phyloP scores from a whole-genome alignment of 2,329 filamentous ascomycete genomes.

The Fusarium cyanostomum region DNA sequence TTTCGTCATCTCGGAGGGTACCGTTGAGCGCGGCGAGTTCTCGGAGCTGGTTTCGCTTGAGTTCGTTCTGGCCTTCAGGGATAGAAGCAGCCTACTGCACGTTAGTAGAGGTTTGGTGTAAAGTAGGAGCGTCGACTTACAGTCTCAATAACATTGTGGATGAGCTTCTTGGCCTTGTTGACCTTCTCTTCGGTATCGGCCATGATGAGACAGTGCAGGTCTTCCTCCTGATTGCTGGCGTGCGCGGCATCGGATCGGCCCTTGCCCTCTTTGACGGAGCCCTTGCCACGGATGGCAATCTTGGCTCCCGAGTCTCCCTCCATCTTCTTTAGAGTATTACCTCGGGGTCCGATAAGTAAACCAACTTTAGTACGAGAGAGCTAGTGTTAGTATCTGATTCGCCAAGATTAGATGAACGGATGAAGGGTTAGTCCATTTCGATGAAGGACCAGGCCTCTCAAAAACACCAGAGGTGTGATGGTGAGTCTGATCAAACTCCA shows the following conservation, averaged over 20 bases:
- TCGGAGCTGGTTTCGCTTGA: conserved; percentile 98
- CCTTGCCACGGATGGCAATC: conserved; percentile 99
- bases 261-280: conserved; percentile 99
- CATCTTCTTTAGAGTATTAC: conserved; percentile 99
- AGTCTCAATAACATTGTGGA: conserved; percentile 98
- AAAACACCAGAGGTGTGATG: conserved; percentile 45
- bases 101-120: conserved; percentile 36
- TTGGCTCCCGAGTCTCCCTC: conserved; percentile 96
- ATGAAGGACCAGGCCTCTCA: conserved; percentile 47
- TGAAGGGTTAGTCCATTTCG: conserved; percentile 44
- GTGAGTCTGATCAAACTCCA: conserved; percentile 58
- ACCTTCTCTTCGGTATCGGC: conserved; percentile 99
- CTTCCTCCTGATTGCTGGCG: conserved; percentile 99
- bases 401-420: conserved; percentile 49
- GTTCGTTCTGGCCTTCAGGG: conserved; percentile 97
- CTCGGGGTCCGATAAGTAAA: conserved; percentile 99
- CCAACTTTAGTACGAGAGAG: conserved; percentile 92
- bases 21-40: conserved; percentile 98
- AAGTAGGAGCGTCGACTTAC: conserved; percentile 63
- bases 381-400: conserved; percentile 86
- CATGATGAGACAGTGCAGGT: conserved; percentile 99
- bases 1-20: conserved; percentile 98
- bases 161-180: conserved; percentile 97
- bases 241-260: conserved; percentile 98
- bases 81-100: conserved; percentile 86